A percentile compares a stretch with the other conserved stretches of the same genome.
Conservation (phyloP, 768 basidiomycete genomes). For the Polyporus arcularius region DNA sequence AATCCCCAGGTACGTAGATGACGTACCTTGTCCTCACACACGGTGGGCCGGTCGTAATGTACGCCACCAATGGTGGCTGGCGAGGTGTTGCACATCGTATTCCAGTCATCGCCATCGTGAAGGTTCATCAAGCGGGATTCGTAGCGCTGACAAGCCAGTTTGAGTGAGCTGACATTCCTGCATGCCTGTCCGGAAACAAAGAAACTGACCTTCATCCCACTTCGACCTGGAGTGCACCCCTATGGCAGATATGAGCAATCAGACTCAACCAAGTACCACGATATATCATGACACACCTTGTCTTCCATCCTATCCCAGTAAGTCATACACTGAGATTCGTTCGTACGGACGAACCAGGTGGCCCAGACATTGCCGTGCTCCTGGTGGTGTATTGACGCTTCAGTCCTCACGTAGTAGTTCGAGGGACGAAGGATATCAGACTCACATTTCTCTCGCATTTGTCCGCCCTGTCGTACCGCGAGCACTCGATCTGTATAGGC, state of each 20-base stretch:
- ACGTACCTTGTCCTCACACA: conserved; percentile 17
- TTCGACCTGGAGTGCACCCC: conserved; percentile 7
- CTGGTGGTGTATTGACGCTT: not conserved
- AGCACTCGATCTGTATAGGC: conserved; percentile 15
- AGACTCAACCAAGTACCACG: not conserved
- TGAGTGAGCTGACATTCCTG: not conserved
- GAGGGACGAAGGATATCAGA: not conserved
- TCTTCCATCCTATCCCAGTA: conserved; percentile 14
- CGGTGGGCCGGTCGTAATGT: conserved; percentile 3
- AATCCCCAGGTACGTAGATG: not conserved
- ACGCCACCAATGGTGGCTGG: conserved; percentile 9
- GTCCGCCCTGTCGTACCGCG: conserved; percentile 1
- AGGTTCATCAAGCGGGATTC: conserved; percentile 24
- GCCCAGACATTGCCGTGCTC: not conserved
- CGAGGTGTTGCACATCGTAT: conserved; percentile 22
- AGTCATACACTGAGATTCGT: conserved; percentile 8
- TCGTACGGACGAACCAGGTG: conserved; percentile 8
- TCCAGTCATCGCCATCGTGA: conserved; percentile 25
- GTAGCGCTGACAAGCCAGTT: conserved; percentile 4
- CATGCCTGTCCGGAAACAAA: not conserved
- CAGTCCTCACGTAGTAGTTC: not conserved
- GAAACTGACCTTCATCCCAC: conserved; percentile 1
- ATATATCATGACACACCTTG: conserved; percentile 3
- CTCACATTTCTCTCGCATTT: conserved; percentile 14
- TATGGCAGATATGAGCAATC: not conserved